Conservation (phyloP, 2,329 filamentous ascomycete species). For the Hansfordia pulvinata region DNA sequence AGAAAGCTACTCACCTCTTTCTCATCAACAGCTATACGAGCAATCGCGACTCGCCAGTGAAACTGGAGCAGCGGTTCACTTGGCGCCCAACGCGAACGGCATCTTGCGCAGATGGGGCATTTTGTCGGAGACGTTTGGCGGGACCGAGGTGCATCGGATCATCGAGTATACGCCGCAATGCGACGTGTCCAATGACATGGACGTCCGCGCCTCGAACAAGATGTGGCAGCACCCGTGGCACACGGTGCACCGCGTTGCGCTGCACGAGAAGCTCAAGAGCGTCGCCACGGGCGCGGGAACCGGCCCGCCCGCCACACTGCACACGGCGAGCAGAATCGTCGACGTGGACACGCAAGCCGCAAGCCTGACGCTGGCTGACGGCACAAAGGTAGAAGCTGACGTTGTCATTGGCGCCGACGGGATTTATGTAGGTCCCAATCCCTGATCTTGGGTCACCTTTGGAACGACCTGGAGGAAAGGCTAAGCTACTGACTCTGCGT, state of each 20-base stretch:
- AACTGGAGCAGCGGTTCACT: slow-evolving; percentile 38
- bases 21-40: slow-evolving; percentile 31
- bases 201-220: not conserved
- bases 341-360: not conserved
- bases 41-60: slow-evolving; percentile 35
- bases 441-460: no score
- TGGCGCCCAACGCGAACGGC: slow-evolving; percentile 38
- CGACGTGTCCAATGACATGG: not conserved
- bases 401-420: slow-evolving; percentile 1
- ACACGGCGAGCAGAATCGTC: not conserved
- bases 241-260: not conserved
- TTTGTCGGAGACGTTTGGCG: not conserved
- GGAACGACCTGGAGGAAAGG: no score
- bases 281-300: not conserved
- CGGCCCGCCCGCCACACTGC: not conserved
- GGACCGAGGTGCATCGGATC: not conserved
- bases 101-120: slow-evolving; percentile 16
- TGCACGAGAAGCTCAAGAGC: not conserved
- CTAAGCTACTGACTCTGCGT: no score
- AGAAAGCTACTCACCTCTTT: not conserved
- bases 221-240: not conserved
- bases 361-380: not conserved
- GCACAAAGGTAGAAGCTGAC: not conserved
- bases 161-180: no score
- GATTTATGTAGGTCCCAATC: not conserved